Evolutionary conservation across 2,329 filamentous ascomycete species (phyloP).

Genomic region (Clarireedia sp.): DNA sequence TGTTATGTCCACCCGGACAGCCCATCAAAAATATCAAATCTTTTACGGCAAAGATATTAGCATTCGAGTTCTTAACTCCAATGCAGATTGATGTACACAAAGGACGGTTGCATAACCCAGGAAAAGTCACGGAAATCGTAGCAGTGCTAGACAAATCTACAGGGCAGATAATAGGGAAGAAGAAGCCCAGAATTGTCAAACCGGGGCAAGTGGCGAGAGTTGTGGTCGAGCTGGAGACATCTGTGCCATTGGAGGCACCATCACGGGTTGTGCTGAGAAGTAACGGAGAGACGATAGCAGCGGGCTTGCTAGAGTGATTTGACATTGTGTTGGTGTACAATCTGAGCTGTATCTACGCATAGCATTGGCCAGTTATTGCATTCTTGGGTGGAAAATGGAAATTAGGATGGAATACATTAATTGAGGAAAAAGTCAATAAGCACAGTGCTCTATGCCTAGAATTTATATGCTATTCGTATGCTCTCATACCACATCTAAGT

Average conservation of each 20-base stretch:
- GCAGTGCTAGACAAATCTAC: constrained; percentile 72
- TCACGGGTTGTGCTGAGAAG: constrained; percentile 74
- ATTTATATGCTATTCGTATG: too few relatives aligned
- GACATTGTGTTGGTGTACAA: not conserved
- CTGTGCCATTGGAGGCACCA: constrained; percentile 72
- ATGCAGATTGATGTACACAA: constrained; percentile 85
- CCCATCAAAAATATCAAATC: constrained; percentile 64
- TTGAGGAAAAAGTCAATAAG: too few relatives aligned
- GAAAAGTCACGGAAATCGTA: constrained; percentile 62
- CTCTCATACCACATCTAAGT: too few relatives aligned
- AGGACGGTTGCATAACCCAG: constrained; percentile 72
- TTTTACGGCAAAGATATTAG: constrained; percentile 77
- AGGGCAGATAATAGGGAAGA: constrained; percentile 63
- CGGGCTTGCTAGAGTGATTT: constrained; percentile 64
- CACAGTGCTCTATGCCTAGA: too few relatives aligned
- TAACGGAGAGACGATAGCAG: constrained; percentile 77
- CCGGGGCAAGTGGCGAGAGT: constrained; percentile 72
- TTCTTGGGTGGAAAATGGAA: too few relatives aligned
- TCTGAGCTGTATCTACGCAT: not conserved
- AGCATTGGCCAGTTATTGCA: too few relatives aligned
- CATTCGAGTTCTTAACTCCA: constrained; percentile 82
- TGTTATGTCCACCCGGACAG: constrained; percentile 63
- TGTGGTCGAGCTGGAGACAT: constrained; percentile 62
- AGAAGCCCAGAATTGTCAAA: constrained; percentile 76
- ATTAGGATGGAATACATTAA: too few relatives aligned